Evolutionary conservation across 78 protist species (phyloP), one percentile per base, ranked within the genome.

Genomic region (Polysphondylium violaceum): DNA sequence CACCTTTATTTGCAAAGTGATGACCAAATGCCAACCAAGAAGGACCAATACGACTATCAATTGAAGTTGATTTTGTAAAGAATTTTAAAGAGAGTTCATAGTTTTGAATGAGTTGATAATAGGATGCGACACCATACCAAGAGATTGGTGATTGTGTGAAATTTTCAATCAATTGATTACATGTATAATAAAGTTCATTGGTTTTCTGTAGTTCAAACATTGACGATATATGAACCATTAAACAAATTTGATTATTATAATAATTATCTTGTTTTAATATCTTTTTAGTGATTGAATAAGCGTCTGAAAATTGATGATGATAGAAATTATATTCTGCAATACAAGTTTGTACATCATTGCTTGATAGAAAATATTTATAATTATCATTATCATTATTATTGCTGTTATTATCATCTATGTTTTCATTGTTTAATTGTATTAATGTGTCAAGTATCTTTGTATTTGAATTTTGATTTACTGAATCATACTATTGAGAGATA

Each of bases 21-120:
- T 88, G 94, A n/a, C 94, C 94, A 35, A 88, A 88, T 16, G 87
- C 94, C 16, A 88, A 33, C 94, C 94, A 88, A 47, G 67, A 40
- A 5, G 86, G 61, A 60, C 94, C 94, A 6, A 72, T 47, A 9
- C 71, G 53, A 33, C 58, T 23, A 35, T 88, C 78, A 23, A 44
- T 21, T 27, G 77, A 50, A 16, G 94, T 88, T 0, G 88, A 61
- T 40, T 88, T 88, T 1, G 79, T 88, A 41, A 69, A 75, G 23
- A 65, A 65, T 25, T 36, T 63, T 41, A 53, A 69, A 36, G 87
- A 76, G 35, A 44, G 31, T 17, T 69, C 87, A 29, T 29, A n/a
- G 27, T 88, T 73, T n/a, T 51, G 47, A 53, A 73, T 88, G 7
- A 88, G 25, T 17, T 58, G 86, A 51, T 88, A 75, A 51, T 88